Conservation (phyloP, 1,139 yeast genomes). For the Insectozyma bohioensis region DNA sequence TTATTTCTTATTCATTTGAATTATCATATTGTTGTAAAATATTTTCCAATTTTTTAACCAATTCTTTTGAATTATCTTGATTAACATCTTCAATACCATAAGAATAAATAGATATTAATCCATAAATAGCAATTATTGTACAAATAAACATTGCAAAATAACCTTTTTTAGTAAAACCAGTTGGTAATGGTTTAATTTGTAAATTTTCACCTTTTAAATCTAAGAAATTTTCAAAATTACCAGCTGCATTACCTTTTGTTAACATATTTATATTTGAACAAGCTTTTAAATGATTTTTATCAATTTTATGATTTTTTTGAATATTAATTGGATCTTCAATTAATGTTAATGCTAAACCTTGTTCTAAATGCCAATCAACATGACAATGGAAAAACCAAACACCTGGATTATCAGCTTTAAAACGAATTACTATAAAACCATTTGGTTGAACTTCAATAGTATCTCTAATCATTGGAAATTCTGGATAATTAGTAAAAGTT, state of each 20-base stretch:
- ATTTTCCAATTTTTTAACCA: conserved; percentile 45
- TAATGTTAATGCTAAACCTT: conserved; percentile 54
- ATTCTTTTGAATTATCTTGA: conserved; percentile 51
- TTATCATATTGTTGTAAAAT: neutral
- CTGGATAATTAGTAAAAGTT: conserved; percentile 32
- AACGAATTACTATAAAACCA: conserved; percentile 62
- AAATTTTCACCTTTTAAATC: conserved; percentile 72
- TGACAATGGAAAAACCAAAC: conserved; percentile 69
- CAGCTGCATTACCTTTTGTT: conserved; percentile 83
- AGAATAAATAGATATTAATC: conserved; percentile 70
- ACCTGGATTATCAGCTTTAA: conserved; percentile 61
- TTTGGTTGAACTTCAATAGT: conserved; percentile 64
- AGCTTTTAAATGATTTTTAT: conserved; percentile 56
- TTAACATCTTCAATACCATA: conserved; percentile 81
- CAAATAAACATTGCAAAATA: conserved; percentile 85
- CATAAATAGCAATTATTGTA: conserved; percentile 73
- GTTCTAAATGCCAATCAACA: conserved; percentile 64
- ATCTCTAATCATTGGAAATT: conserved; percentile 68
- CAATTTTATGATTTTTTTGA: conserved; percentile 46
- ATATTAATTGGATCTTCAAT: conserved; percentile 57
- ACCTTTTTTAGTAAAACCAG: conserved; percentile 89
- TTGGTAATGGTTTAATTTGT: conserved; percentile 66
- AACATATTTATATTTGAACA: conserved; percentile 57
- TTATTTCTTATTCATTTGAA: neutral
- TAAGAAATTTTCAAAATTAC: conserved; percentile 56